A percentile compares a stretch with the other conserved stretches of the same genome.
These are phyloP conservation scores for Diaporthe nobilis DNA, from an alignment of 2,329 filamentous ascomycete genomes.

Conservation along the genomic window DNA sequence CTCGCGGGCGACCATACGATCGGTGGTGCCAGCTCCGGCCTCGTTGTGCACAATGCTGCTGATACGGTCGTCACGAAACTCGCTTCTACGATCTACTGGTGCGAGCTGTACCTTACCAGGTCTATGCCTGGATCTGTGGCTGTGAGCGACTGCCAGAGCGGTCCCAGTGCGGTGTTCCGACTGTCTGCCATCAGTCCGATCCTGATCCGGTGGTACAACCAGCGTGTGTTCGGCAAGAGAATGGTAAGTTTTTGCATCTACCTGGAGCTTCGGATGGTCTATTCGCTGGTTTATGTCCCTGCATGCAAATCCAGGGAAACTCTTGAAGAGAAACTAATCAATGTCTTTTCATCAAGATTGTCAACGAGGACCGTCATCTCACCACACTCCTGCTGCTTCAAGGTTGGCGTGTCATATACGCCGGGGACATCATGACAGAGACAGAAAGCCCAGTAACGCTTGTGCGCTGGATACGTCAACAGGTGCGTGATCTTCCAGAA, in stretches of 20 bases:
- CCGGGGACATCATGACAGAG: slow-evolving; percentile 50
- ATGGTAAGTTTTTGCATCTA: slow-evolving; percentile 42
- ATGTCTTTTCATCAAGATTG: slow-evolving; percentile 41
- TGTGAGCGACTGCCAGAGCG: slow-evolving; percentile 53
- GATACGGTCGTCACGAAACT: slow-evolving; percentile 50
- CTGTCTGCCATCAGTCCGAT: slow-evolving; percentile 49
- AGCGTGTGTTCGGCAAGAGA: slow-evolving; percentile 51
- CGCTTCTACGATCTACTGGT: slow-evolving; percentile 52
- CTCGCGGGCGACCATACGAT: slow-evolving; percentile 51
- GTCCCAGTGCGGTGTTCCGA: slow-evolving; percentile 54
- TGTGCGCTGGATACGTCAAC: slow-evolving; percentile 53
- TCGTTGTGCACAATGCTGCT: slow-evolving; percentile 52
- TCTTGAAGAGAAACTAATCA: neutral
- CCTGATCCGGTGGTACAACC: slow-evolving; percentile 54
- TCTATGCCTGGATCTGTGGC: slow-evolving; percentile 45
- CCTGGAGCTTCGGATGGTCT: no score
- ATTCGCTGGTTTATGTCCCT: no score
- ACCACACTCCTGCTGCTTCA: slow-evolving; percentile 53
- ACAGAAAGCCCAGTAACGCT: slow-evolving; percentile 55
- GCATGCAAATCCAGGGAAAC: no score
- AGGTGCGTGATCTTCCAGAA: slow-evolving; percentile 47
- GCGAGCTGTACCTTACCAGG: slow-evolving; percentile 52
- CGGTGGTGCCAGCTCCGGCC: slow-evolving; percentile 51
- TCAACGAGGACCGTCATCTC: slow-evolving; percentile 56
- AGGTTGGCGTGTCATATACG: slow-evolving; percentile 53